Percentiles rank a stretch among this genome's conserved stretches.
These are phyloP conservation scores for Solanum habrochaites DNA, from an alignment of 257 asterid genomes.

Conservation along the genomic window DNA sequence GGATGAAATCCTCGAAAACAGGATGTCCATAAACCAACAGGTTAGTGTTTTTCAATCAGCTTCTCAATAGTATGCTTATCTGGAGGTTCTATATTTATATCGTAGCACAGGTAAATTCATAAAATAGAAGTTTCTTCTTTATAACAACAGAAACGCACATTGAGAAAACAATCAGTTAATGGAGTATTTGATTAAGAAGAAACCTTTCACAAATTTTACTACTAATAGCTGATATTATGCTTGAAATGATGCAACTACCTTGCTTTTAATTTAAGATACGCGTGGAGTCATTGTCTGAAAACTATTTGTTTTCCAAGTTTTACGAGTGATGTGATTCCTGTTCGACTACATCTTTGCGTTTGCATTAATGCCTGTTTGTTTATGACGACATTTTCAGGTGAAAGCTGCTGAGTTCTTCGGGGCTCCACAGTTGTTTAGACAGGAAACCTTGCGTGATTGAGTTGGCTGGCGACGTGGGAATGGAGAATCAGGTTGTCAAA, in stretches of 20 bases:
- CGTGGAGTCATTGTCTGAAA: not conserved
- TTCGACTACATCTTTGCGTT: not conserved
- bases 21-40: slow-evolving; percentile 49
- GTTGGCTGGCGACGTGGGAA: not conserved
- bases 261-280: not conserved
- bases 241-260: not conserved
- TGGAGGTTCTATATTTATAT: not conserved
- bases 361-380: not conserved
- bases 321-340: not conserved
- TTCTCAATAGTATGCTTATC: not conserved
- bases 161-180: not conserved
- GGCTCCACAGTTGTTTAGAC: slow-evolving; percentile 1
- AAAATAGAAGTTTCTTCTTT: not conserved
- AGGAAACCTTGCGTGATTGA: not conserved
- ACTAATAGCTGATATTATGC: not conserved
- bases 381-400: slow-evolving; percentile 5
- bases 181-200: not conserved
- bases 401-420: slow-evolving; percentile 1
- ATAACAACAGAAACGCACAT: not conserved
- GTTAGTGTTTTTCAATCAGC: slow-evolving; percentile 6
- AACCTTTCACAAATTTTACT: not conserved
- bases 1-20: slow-evolving; percentile 45
- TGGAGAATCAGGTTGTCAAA: not conserved
- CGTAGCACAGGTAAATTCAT: not conserved
- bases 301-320: not conserved